Conservation (phyloP, 2,329 filamentous ascomycete genomes). For the Ophiosphaerella korrae region DNA sequence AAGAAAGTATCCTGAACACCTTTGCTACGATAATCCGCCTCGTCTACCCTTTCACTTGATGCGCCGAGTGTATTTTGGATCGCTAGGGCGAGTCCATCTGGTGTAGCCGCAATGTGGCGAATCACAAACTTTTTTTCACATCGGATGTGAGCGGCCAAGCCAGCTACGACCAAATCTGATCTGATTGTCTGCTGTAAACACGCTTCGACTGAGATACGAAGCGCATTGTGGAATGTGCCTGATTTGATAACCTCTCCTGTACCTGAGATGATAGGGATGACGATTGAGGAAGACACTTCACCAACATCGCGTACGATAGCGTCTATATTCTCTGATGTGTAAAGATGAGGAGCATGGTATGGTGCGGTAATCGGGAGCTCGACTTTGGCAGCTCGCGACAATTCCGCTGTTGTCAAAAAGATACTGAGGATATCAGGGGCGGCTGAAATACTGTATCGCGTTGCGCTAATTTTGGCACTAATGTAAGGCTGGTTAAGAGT, state of each 20-base stretch:
- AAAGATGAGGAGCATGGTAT: constrained; percentile 9
- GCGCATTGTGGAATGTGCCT: neutral
- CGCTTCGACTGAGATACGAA: neutral
- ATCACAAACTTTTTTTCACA: neutral
- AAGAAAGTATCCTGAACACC: neutral
- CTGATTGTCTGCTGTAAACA: constrained; percentile 1
- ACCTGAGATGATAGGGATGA: neutral
- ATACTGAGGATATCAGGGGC: neutral
- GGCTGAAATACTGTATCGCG: constrained; percentile 1
- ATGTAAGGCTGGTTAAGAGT: neutral
- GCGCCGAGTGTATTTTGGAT: neutral
- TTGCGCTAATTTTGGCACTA: neutral
- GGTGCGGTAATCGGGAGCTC: constrained; percentile 6
- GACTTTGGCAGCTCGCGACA: neutral
- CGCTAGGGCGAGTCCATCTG: neutral
- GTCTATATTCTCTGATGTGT: neutral
- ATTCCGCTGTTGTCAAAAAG: neutral
- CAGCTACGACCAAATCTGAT: neutral
- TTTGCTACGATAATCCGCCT: neutral
- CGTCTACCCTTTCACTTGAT: neutral
- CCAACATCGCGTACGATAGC: neutral
- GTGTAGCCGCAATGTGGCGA: neutral
- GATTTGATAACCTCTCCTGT: neutral
- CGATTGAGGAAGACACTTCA: neutral
- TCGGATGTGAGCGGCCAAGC: neutral